Conservation (phyloP, 495 filamentous ascomycete genomes). For the Penicilliopsis zonata region DNA sequence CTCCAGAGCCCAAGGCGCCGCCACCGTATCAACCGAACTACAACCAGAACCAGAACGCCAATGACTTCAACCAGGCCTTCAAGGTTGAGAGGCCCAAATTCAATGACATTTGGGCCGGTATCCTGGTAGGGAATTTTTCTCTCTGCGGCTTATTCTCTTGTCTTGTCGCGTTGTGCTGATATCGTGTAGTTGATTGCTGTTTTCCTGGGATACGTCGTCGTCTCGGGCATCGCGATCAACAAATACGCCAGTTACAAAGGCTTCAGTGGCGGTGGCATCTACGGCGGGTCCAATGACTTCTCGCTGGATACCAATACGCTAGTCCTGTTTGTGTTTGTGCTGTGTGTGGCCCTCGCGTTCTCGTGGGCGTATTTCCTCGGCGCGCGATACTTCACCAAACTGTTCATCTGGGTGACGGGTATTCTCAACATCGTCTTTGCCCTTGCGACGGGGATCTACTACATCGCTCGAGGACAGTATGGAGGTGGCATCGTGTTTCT, state of each 20-base stretch:
- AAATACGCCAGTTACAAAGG: constrained; percentile 57
- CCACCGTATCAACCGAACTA: constrained; percentile 17
- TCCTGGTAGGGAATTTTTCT: constrained; percentile 53
- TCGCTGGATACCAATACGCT: constrained; percentile 76
- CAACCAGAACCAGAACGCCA: constrained; percentile 1
- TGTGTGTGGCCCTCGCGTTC: constrained; percentile 57
- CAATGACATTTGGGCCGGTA: constrained; percentile 78
- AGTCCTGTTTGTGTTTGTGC: constrained; percentile 67
- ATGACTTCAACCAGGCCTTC: constrained; percentile 63
- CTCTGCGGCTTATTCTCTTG: neutral
- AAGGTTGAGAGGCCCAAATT: constrained; percentile 71
- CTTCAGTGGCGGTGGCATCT: constrained; percentile 66
- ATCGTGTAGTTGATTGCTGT: constrained; percentile 60
- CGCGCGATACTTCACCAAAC: constrained; percentile 73
- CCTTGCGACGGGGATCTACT: constrained; percentile 56
- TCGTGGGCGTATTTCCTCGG: constrained; percentile 66
- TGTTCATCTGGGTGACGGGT: constrained; percentile 80
- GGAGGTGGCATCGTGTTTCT: constrained; percentile 80
- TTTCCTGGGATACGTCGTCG: constrained; percentile 63
- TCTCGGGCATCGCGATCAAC: constrained; percentile 65
- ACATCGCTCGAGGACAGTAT: constrained; percentile 55
- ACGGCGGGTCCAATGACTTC: constrained; percentile 46
- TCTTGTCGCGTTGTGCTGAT: too few relatives aligned
- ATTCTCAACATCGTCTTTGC: constrained; percentile 58
- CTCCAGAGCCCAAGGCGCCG: constrained; percentile 17